These are phyloP conservation scores for Gloeostereum incarnatum DNA, from an alignment of 768 basidiomycete species.

Conservation along the genomic window DNA sequence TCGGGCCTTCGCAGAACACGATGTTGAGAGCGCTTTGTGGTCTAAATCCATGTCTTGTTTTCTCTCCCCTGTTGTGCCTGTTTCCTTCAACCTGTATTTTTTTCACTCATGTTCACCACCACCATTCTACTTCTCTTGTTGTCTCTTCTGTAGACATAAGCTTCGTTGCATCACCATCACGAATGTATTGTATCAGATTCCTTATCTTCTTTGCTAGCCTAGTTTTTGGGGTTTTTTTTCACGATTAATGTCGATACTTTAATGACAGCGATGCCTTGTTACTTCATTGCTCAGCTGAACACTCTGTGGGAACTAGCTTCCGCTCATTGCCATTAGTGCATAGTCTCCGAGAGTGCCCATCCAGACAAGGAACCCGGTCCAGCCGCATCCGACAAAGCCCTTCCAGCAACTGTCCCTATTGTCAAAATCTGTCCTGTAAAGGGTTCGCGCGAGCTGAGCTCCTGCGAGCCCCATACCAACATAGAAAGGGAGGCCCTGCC, in stretches of 20 bases:
- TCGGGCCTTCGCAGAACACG: no score
- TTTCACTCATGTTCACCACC: not conserved
- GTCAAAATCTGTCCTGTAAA: constrained; percentile 71
- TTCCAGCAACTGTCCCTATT: constrained; percentile 77
- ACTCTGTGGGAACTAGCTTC: no score
- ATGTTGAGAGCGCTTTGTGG: no score
- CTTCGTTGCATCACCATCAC: no score
- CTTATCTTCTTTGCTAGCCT: not conserved
- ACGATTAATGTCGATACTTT: not conserved
- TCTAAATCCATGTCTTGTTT: no score
- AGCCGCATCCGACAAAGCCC: constrained; percentile 83
- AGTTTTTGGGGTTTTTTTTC: not conserved
- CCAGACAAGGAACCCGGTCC: constrained; percentile 85
- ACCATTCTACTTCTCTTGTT: not conserved
- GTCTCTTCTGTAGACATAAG: not conserved
- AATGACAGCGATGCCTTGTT: not conserved
- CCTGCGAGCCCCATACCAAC: constrained; percentile 66
- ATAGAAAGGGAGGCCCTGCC: constrained; percentile 72
- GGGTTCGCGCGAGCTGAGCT: constrained; percentile 67
- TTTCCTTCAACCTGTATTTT: not conserved
- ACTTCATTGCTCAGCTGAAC: no score
- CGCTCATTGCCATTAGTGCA: constrained; percentile 17
- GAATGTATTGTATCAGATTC: not conserved
- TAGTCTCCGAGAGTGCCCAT: constrained; percentile 74
- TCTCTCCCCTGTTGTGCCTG: no score